Conservation (phyloP, 441 rosid species). For the Daphne laureola region DNA sequence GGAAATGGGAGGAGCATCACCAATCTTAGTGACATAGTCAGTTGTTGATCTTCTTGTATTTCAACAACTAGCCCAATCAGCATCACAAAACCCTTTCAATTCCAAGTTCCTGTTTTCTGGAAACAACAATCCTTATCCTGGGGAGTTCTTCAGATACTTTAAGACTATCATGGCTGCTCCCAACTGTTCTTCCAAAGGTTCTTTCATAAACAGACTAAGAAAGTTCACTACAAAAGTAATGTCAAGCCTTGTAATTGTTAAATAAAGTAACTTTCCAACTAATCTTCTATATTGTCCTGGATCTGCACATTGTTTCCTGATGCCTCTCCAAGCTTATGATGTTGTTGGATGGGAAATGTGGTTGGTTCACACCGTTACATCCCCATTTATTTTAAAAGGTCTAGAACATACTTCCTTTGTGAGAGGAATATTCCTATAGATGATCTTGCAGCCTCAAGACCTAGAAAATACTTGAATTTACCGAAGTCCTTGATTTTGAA, state of each 20-base stretch:
- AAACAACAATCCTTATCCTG: too few species aligned
- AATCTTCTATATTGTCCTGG: neutral
- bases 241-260: neutral
- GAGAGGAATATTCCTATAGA: neutral
- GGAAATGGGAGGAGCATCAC: too few species aligned
- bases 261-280: neutral
- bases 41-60: too few species aligned
- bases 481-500: neutral
- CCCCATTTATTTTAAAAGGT: neutral
- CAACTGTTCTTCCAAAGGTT: neutral
- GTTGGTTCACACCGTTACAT: neutral
- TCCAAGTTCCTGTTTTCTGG: too few species aligned
- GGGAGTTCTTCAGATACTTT: neutral
- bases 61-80: too few species aligned
- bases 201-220: neutral
- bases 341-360: neutral
- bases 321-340: neutral
- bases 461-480: neutral
- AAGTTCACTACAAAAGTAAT: neutral
- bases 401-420: neutral
- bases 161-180: neutral
- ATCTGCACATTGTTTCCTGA: neutral
- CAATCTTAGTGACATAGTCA: too few species aligned
- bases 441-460: neutral
- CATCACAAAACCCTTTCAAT: too few species aligned